Evolutionary conservation across 495 filamentous ascomycete species (phyloP).

Genomic region (Margaritispora aquatica): DNA sequence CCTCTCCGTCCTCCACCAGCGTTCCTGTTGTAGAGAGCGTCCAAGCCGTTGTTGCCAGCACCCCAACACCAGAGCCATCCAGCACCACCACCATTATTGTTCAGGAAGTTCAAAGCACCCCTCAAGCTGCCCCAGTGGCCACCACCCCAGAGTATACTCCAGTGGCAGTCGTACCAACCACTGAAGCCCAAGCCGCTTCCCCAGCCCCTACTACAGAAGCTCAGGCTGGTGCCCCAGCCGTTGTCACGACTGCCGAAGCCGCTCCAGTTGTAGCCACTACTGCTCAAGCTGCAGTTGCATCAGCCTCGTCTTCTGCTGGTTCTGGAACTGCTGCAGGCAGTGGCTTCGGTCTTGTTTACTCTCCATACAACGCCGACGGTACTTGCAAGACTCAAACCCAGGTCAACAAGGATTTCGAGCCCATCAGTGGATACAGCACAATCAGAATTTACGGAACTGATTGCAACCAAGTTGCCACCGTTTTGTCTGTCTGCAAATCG

Average conservation of each 20-base stretch:
- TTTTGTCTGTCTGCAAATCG: slow-evolving; percentile 50
- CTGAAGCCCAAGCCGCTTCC: not conserved
- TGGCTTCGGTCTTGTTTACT: slow-evolving; percentile 60
- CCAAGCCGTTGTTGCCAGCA: not conserved
- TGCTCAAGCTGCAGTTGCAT: slow-evolving; percentile 23
- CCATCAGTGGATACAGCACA: slow-evolving; percentile 43
- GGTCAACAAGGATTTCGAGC: slow-evolving; percentile 56
- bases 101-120: not conserved
- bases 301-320: too few species aligned
- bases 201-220: not conserved
- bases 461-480: slow-evolving; percentile 62
- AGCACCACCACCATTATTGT: not conserved
- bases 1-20: not conserved
- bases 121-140: slow-evolving; percentile 5
- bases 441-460: slow-evolving; percentile 79
- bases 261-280: slow-evolving; percentile 40
- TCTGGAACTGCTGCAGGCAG: slow-evolving; percentile 20
- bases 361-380: slow-evolving; percentile 60
- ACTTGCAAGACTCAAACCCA: slow-evolving; percentile 60
- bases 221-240: slow-evolving; percentile 2
- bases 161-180: slow-evolving; percentile 8
- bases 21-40: not conserved
- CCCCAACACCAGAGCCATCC: not conserved
- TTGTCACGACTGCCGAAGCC: slow-evolving; percentile 7
- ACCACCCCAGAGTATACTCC: not conserved